These are phyloP conservation scores for Leishmania major DNA, from an alignment of 208 protist genomes.

Conservation along the genomic window DNA sequence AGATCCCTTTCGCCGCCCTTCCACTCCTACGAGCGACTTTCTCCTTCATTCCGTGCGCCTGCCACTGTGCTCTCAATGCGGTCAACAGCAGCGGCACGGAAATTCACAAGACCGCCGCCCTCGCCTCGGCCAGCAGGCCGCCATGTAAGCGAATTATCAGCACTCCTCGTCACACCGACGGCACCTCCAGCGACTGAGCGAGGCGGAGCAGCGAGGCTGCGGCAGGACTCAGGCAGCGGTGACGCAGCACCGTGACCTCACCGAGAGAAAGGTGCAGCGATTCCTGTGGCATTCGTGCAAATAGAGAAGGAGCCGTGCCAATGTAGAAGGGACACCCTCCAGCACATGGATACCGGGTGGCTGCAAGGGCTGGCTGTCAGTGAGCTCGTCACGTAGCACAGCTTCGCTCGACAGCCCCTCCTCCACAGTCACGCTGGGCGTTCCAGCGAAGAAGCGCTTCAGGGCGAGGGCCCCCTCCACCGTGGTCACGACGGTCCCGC, in stretches of 20 bases:
- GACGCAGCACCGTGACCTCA: slow-evolving; percentile 93
- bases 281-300: slow-evolving; percentile 70
- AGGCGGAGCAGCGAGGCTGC: slow-evolving; percentile 64
- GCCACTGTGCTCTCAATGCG: slow-evolving; percentile 39
- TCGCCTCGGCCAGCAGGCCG: slow-evolving; percentile 40
- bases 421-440: slow-evolving; percentile 80
- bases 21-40: slow-evolving; percentile 70
- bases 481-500: slow-evolving; percentile 59
- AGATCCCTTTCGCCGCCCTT: slow-evolving; percentile 51
- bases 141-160: slow-evolving; percentile 49
- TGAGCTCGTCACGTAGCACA: slow-evolving; percentile 40
- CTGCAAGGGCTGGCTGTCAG: background rate
- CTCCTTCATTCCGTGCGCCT: slow-evolving; percentile 39
- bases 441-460: slow-evolving; percentile 91
- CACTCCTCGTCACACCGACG: slow-evolving; percentile 42
- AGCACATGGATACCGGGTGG: slow-evolving; percentile 51
- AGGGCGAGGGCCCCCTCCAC: slow-evolving; percentile 92
- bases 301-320: slow-evolving; percentile 62
- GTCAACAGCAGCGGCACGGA: slow-evolving; percentile 51
- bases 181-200: slow-evolving; percentile 51
- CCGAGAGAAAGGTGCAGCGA: slow-evolving; percentile 75
- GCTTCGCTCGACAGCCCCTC: slow-evolving; percentile 89
- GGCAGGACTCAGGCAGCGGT: slow-evolving; percentile 52
- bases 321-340: slow-evolving; percentile 89
- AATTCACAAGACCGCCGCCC: slow-evolving; percentile 42